Evolutionary conservation across 139 green algal species (phyloP), one percentile per base, ranked within the genome.

Genomic region (Chlorella vulgaris): DNA sequence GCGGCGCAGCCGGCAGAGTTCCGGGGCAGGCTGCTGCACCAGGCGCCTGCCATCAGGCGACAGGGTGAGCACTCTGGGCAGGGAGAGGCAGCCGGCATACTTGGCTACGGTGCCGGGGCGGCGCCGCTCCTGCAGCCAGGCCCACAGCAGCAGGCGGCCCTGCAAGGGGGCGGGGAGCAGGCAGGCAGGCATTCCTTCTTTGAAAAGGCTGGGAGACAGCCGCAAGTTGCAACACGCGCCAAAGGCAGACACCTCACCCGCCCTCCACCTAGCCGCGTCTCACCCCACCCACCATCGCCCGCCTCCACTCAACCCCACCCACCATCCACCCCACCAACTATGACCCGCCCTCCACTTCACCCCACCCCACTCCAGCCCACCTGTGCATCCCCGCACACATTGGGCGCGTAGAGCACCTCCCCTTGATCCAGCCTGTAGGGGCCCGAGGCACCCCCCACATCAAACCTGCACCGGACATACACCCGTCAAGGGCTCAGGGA

Each of bases 121-220:
- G 22, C 94, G 88, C 53, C 87, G 77, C 82, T 98, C 94, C 80
- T 98, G 94, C 66, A 95, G 76, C 94, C 94, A 98, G 0, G 89
- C 94, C 91, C 90, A 96, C 74, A 98, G 76, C 26, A 98, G 61
- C 70, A 86, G 84, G 19, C 94, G 90, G 2, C 91, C 94, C 84
- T 94, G 84, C 62, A 81, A n/a, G n/a, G n/a, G n/a, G n/a, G n/a
- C n/a, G n/a, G n/a, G n/a, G n/a, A n/a, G 7, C 29, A 39, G 7
- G 29, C 39, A 69, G 39, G 10, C 15, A 24, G 47, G 13, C 13
- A 15, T 55, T 55, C 15, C 47, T 55, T 10, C 47, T 55, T 55
- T 24, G 47, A 55, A 55, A 55, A n/a, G n/a, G n/a, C n/a, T n/a
- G n/a, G n/a, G n/a, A n/a, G n/a, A n/a, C n/a, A n/a, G n/a, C n/a